Evolutionary conservation across 176 grass and related monocot species (phyloP), one percentile per base, ranked within the genome.

Genomic region (Eleusine indica): DNA sequence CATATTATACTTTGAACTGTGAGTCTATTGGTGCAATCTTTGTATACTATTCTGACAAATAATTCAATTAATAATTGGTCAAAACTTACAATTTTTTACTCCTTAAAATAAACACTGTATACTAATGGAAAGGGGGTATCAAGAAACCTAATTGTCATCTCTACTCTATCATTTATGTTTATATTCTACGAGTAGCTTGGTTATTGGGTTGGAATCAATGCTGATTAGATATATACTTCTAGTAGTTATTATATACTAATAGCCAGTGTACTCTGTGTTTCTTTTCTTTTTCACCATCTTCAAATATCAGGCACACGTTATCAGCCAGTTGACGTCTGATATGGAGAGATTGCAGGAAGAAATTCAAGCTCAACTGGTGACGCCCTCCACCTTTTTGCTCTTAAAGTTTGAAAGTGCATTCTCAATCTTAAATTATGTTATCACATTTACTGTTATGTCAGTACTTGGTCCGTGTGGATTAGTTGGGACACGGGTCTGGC

Each of bases 291-390:
- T 82, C 40, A 21, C 8, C 48, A n/a, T 62, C 51, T 83, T 15
- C 49, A 70, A 74, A 74, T 86, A 49, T 62, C 74, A 99, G 97
- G 97, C 91, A 18, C 87, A 99, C 32, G 69, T 92, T 67, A 93
- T 99, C 84, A 88, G 89, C 82, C 94, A 94, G 81, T 86, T 99
- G 86, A 94, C 92, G 84, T 99, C 83, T 77, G 91, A 99, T 82
- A 91, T 99, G 83, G 93, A 96, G 80, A 89, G 76, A 64, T 89
- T 99, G 75, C 90, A 90, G 54, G 85, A 89, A 71, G 97, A 99
- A 91, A 94, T 96, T 73, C 89, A 96, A 85, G 89, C 91, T 94
- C 97, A 94, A 84, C 77, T 92, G 87, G 97, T 99, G 72, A 83
- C 86, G 73, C 14, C 51, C 86, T 94, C 56, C 21, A 43, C 37